These are phyloP conservation scores for Trichophaea hybrida DNA, from an alignment of 2,329 filamentous ascomycete genomes.

Conservation along the genomic window DNA sequence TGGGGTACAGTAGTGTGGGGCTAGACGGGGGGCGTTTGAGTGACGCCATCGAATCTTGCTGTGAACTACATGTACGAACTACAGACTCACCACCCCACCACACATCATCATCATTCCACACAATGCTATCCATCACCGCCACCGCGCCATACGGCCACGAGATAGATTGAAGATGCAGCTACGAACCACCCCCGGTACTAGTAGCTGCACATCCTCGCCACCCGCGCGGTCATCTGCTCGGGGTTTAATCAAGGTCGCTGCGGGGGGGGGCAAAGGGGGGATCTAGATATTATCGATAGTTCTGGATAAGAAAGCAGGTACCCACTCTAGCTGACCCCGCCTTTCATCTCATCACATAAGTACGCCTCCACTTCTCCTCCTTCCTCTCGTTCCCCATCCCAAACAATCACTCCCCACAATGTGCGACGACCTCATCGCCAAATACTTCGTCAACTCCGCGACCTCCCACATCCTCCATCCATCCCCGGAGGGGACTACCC, in stretches of 20 bases:
- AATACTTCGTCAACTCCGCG: slow-evolving; percentile 10
- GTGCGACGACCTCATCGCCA: slow-evolving; percentile 12
- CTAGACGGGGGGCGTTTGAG: not conserved
- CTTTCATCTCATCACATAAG: not conserved
- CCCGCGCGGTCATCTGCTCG: not conserved
- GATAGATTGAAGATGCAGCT: not conserved
- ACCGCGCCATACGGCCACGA: not conserved
- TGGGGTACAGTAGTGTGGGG: not conserved
- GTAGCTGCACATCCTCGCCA: not conserved
- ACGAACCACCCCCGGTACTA: not conserved
- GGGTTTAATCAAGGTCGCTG: not conserved
- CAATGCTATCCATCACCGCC: not conserved
- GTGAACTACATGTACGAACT: not conserved
- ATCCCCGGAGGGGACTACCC: not conserved
- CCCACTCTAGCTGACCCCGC: not conserved
- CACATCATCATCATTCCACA: not conserved
- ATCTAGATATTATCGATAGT: not conserved
- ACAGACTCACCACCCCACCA: not conserved
- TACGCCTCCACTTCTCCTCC: not conserved
- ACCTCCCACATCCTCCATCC: slow-evolving; percentile 3
- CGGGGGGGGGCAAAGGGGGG: not conserved
- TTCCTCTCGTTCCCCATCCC: not conserved
- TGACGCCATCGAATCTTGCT: not conserved
- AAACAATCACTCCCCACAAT: slow-evolving; percentile 2
- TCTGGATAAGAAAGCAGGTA: not conserved